Base-by-base conservation (phyloP, 139 green algal species). In the Volvox reticuliferus region DNA sequence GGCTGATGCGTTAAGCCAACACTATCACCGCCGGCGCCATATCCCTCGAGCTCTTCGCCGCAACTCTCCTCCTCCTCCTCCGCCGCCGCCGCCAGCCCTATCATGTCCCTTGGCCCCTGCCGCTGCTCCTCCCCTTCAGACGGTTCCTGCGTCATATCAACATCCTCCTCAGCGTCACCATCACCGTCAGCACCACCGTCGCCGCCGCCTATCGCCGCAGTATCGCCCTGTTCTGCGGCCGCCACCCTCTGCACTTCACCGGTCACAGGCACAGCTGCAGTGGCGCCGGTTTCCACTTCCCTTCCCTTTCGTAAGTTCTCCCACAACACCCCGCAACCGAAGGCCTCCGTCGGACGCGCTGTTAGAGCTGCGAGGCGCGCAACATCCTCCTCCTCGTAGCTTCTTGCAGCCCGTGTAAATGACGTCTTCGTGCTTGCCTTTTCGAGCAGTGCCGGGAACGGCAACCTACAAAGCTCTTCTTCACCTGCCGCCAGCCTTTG, bases 131-230 rank as follows among this genome's bases (percentile, higher is more conserved):
- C 28, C 1, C 81, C 81, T 18, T 87, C 61, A 19, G 30, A 76
- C 13, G 81, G 81, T 50, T 87, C 81, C 81, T 87, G 81, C 13
- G 81, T 87, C 30, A 87, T 33, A 22, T 87, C 81, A 62, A 76
- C 19, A 17, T 87, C 81, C 16, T 87, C 81, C 61, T 62, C 81
- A 0, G 73, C 61, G 1, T 73, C 50, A 79, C 71, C 24, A 30
- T 79, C 71, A 79, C 35, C 71, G 26, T 30, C 71, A 20, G 14
- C 71, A 79, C 65, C 21, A 30, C 24, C 65, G 65, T 30, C 65
- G 21, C 65, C 65, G 16, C 65, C 65, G 2, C 21, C 65, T 73
- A 73, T 12, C 21, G 21, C 21, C 65, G 21, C 65, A n/a, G n/a
- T n/a, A 28, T 28, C 65, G 65, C 21, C 65, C 65, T 12, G 65